Evolutionary conservation across 176 grass and related monocot genomes (phyloP).

Genomic region (Luzula sylvatica): DNA sequence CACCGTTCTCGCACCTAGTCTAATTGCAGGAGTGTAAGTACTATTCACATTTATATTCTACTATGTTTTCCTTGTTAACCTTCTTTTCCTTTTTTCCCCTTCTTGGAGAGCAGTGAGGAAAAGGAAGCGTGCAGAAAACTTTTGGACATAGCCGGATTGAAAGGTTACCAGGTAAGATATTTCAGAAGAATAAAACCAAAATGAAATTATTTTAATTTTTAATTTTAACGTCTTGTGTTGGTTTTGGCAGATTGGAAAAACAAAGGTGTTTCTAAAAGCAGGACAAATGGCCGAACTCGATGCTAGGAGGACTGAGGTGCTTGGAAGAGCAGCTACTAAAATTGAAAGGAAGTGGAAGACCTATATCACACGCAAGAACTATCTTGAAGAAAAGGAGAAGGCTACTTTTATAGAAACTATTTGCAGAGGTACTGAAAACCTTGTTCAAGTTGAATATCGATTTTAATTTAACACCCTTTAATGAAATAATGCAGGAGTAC

Average conservation of each 20-base stretch:
- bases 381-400: conserved; percentile 37
- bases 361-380: conserved; percentile 69
- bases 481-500: conserved; percentile 40
- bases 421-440: conserved; percentile 53
- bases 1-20: conserved; percentile 76
- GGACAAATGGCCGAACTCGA: conserved; percentile 99
- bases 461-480: neutral
- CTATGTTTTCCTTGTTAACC: neutral
- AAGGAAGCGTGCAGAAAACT: conserved; percentile 69
- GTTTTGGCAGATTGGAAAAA: conserved; percentile 73
- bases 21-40: conserved; percentile 79
- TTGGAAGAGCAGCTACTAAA: conserved; percentile 65
- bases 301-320: conserved; percentile 84
- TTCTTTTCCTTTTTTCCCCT: conserved; percentile 9
- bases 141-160: conserved; percentile 75
- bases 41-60: conserved; percentile 8
- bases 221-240: neutral
- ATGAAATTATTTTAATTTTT: neutral
- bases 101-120: conserved; percentile 68
- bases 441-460: too few species aligned
- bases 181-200: neutral
- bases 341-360: conserved; percentile 74
- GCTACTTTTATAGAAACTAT: conserved; percentile 55
- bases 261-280: conserved; percentile 93
- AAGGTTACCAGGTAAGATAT: conserved; percentile 64